Conservation (phyloP, 2,329 filamentous ascomycete genomes). For the Sphaerulina populicola region DNA sequence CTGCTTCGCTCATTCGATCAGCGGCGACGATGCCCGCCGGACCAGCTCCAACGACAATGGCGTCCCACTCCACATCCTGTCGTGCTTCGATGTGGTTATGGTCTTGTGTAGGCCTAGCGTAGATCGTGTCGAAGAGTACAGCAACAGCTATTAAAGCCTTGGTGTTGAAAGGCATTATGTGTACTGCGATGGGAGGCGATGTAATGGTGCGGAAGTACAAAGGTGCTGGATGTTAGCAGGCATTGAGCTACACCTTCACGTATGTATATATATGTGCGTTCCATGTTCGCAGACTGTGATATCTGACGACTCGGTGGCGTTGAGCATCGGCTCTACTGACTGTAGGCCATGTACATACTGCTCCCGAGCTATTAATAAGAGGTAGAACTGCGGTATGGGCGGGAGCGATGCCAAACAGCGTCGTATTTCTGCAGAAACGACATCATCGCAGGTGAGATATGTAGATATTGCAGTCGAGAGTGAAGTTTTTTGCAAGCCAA, state of each 20-base stretch:
- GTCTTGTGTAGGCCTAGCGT: slow-evolving; percentile 2
- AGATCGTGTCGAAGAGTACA: not conserved
- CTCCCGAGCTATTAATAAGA: not conserved
- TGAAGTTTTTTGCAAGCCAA: too few relatives aligned
- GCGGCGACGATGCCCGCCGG: slow-evolving; percentile 48
- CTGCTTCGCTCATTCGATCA: slow-evolving; percentile 45
- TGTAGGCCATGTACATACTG: not conserved
- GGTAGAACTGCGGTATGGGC: not conserved
- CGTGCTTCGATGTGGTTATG: not conserved
- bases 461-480: too few relatives aligned
- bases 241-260: not conserved
- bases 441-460: not conserved
- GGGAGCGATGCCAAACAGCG: not conserved
- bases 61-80: slow-evolving; percentile 17
- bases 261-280: not conserved
- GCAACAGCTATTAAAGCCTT: slow-evolving; percentile 5
- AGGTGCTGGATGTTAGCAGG: not conserved
- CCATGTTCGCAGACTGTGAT: not conserved
- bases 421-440: not conserved
- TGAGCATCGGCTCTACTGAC: not conserved
- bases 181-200: not conserved
- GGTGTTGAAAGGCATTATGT: slow-evolving; percentile 2
- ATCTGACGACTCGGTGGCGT: not conserved
- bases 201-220: not conserved
- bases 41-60: slow-evolving; percentile 44